Conservation (phyloP, 2,329 filamentous ascomycete species). For the Verticillium isaacii region DNA sequence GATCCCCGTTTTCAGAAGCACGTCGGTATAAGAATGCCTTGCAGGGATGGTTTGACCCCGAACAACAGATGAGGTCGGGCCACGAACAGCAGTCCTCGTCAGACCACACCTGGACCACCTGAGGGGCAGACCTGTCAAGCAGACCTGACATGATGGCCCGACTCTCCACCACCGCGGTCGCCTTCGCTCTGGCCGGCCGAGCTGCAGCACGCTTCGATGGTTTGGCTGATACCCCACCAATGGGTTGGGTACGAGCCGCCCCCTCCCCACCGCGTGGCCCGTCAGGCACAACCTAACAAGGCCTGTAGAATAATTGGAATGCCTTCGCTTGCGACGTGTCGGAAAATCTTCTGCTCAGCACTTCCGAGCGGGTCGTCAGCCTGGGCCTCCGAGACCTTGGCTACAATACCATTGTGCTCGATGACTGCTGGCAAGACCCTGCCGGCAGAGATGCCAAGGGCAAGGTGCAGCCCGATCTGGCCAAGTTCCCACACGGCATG, state of each 20-base stretch:
- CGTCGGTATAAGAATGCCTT: not conserved
- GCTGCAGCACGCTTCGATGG: conserved; percentile 13
- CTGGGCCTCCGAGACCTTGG: conserved; percentile 21
- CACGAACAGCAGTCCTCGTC: not conserved
- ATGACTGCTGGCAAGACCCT: conserved; percentile 29
- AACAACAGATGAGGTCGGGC: not conserved
- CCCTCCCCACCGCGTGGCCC: not conserved
- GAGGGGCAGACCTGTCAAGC: not conserved
- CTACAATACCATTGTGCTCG: conserved; percentile 23
- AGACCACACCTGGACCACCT: not conserved
- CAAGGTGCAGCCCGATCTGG: conserved; percentile 22
- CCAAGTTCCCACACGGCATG: conserved; percentile 31
- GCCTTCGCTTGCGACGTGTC: conserved; percentile 11
- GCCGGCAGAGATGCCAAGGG: conserved; percentile 17
- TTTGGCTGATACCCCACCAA: conserved; percentile 13
- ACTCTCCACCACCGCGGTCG: conserved; percentile 1
- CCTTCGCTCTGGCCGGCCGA: conserved; percentile 5
- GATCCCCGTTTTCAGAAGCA: not conserved
- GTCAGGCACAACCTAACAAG: not conserved
- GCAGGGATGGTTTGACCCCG: not conserved
- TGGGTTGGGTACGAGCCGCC: conserved; percentile 12
- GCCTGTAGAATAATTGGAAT: conserved; percentile 10
- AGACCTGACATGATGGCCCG: not conserved
- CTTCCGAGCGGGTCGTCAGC: conserved; percentile 16
- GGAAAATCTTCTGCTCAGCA: conserved; percentile 12